Percentiles rank a stretch among this genome's conserved stretches.
Evolutionary conservation across 352 stramenopile genomes (phyloP).

Genomic region (Globisporangium echinulatum): DNA sequence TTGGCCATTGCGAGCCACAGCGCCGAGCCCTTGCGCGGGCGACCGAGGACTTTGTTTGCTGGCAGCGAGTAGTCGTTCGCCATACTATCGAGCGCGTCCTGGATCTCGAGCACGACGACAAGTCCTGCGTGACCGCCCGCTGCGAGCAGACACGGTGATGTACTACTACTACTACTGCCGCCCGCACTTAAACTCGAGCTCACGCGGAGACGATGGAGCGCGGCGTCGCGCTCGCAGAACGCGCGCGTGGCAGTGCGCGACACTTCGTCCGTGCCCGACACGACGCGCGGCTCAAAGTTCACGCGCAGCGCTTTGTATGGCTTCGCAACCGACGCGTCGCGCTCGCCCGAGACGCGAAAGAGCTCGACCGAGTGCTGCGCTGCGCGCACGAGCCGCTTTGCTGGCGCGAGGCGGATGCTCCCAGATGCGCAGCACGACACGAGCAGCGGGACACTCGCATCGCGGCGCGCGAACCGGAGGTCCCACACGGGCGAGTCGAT

Average conservation of each 20-base stretch:
- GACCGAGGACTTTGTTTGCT: constrained; percentile 44
- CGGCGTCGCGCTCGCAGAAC: constrained; percentile 73
- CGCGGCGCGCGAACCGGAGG: constrained; percentile 47
- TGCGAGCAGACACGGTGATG: constrained; percentile 60
- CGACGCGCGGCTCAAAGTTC: constrained; percentile 39
- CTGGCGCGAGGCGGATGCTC: constrained; percentile 52
- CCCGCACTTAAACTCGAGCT: constrained; percentile 20
- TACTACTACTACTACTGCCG: constrained; percentile 1
- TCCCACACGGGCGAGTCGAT: constrained; percentile 84
- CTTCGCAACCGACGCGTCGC: constrained; percentile 39
- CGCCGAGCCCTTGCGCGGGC: constrained; percentile 15
- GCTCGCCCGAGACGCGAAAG: constrained; percentile 49
- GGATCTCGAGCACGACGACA: constrained; percentile 67
- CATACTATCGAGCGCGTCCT: constrained; percentile 48
- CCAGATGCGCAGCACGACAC: constrained; percentile 67
- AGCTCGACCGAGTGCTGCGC: constrained; percentile 68
- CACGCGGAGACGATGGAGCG: constrained; percentile 59
- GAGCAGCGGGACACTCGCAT: constrained; percentile 34
- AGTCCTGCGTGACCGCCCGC: constrained; percentile 60
- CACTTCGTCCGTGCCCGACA: constrained; percentile 37
- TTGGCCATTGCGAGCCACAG: constrained; percentile 20
- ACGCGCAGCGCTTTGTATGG: constrained; percentile 51
- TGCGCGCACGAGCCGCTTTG: constrained; percentile 56
- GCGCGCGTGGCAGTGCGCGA: constrained; percentile 37
- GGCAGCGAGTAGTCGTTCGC: constrained; percentile 46